These are phyloP conservation scores for Vitis hybrid DNA, from an alignment of 177 flowering plant genomes.

Conservation along the genomic window DNA sequence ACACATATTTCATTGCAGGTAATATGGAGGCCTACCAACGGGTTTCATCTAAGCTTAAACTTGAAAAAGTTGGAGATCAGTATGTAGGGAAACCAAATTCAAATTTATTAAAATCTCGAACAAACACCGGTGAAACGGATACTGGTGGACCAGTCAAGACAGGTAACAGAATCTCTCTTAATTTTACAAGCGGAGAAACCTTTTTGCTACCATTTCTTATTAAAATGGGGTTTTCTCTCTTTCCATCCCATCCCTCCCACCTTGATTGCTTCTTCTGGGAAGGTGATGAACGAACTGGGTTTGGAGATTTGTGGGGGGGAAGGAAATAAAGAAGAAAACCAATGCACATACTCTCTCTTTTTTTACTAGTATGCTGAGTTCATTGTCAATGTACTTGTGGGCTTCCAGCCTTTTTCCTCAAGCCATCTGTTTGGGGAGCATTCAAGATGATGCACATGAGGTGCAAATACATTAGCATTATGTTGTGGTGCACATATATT, in stretches of 20 bases:
- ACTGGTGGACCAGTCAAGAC: slow-evolving; percentile 51
- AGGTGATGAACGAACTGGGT: neutral
- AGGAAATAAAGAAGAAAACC: neutral
- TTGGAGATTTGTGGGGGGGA: neutral
- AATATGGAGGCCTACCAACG: slow-evolving; percentile 67
- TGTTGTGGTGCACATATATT: too few species aligned
- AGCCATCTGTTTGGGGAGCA: too few species aligned
- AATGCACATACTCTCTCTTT: neutral
- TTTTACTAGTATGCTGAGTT: neutral
- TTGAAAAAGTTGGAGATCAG: slow-evolving; percentile 61
- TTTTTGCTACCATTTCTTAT: too few species aligned
- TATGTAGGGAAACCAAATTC: slow-evolving; percentile 30
- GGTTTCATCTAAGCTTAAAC: slow-evolving; percentile 82
- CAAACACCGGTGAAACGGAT: slow-evolving; percentile 43
- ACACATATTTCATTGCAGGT: slow-evolving; percentile 43
- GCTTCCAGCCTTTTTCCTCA: too few species aligned
- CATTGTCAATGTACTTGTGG: neutral
- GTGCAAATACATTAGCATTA: too few species aligned
- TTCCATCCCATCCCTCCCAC: too few species aligned
- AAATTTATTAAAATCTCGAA: slow-evolving; percentile 29
- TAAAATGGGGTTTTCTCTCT: too few species aligned
- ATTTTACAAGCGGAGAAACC: neutral
- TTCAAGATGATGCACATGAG: too few species aligned
- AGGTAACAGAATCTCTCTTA: slow-evolving; percentile 38
- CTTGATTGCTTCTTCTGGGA: neutral